phyloP scores from a whole-genome alignment of 345 rosid genomes.

The rapeseed (Brassica napus) region Da-Ae NC_063441.1:5882501-5883000 shows the following conservation, averaged over 20 bases:
- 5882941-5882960: constrained; percentile 50
- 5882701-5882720: constrained; percentile 42
- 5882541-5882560: constrained; percentile 76
- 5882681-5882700: background rate
- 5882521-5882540: constrained; percentile 91
- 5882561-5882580: background rate
- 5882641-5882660: background rate
- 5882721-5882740: constrained; percentile 41
- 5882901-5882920: constrained; percentile 79
- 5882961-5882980: constrained; percentile 52
- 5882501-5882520: constrained; percentile 98
- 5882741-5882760: constrained; percentile 36
- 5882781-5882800: constrained; percentile 28
- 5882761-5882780: constrained; percentile 39
- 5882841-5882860: background rate
- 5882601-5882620: background rate
- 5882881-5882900: constrained; percentile 78
- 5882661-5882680: background rate
- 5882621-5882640: background rate
- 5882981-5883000: constrained; percentile 48
- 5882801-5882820: background rate
- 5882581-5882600: background rate
- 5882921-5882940: constrained; percentile 65
- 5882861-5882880: constrained; percentile 79
- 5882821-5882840: background rate